Percentiles rank a stretch among this genome's conserved stretches.
phyloP scores from a whole-genome alignment of 495 filamentous ascomycete species.

The Neurospora sp. region DNA sequence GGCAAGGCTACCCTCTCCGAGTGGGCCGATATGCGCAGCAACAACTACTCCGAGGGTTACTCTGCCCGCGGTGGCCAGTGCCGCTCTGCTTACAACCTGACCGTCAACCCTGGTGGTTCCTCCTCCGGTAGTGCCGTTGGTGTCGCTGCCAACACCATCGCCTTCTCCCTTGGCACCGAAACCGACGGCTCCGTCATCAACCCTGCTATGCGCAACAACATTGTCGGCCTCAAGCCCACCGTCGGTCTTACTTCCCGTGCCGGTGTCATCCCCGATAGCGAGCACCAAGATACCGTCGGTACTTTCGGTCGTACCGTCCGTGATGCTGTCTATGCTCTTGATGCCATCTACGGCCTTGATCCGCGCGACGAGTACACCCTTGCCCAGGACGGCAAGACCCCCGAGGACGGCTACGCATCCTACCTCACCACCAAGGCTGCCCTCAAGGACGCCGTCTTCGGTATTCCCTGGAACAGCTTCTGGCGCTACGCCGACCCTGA shows the following conservation, averaged over 20 bases:
- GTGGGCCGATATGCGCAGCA: conserved; percentile 64
- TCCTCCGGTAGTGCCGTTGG: conserved; percentile 53
- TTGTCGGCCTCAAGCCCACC: conserved; percentile 56
- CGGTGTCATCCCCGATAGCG: conserved; percentile 53
- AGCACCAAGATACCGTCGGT: conserved; percentile 59
- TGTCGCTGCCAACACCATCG: conserved; percentile 51
- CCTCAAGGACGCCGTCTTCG: conserved; percentile 54
- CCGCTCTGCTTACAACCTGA: conserved; percentile 58
- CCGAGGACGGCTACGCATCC: conserved; percentile 43
- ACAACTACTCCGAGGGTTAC: conserved; percentile 62
- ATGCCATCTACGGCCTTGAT: conserved; percentile 48
- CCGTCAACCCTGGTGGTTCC: conserved; percentile 55
- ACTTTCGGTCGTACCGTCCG: conserved; percentile 54
- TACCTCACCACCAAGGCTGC: conserved; percentile 43
- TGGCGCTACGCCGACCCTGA: conserved; percentile 48
- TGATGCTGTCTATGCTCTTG: conserved; percentile 56
- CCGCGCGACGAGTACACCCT: conserved; percentile 36
- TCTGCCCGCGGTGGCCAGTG: conserved; percentile 55
- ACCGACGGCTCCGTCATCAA: conserved; percentile 62
- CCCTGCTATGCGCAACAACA: conserved; percentile 54
- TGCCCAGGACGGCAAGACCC: conserved; percentile 41
- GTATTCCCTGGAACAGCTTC: conserved; percentile 60
- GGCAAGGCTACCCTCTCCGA: conserved; percentile 63
- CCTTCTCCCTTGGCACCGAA: conserved; percentile 61
- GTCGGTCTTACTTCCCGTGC: conserved; percentile 57